Base-by-base conservation (phyloP, 2,329 filamentous ascomycete genomes). In the Pseudonectria foliicola region DNA sequence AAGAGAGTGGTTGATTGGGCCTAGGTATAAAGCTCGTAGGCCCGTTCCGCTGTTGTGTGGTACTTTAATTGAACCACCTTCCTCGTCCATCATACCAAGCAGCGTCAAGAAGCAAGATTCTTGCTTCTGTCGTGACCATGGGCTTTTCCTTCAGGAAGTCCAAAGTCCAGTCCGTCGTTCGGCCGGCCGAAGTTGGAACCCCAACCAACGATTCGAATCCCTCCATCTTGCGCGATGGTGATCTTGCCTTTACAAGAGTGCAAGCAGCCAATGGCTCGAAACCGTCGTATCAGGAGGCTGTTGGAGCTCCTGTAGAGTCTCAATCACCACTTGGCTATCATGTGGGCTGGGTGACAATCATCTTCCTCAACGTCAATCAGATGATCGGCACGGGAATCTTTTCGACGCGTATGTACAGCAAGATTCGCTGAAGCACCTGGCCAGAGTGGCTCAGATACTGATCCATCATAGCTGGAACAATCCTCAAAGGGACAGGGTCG, bases 331-430 rank as follows among this genome's bases (percentile, higher is more conserved):
- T 82, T 3, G 78, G 76, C 0, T 78, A 79, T 42, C 59, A 70
- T 10, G 75, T 80, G 12, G 68, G 68, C 7, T 68, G 64, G 37
- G 42, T 72, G 4, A 75, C 75, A 0, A 70, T 77, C 15, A 60
- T 80, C 23, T 77, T 77, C 26, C 52, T 81, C 34, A 81, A 80
- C 39, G 53, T 81, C 27, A 74, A 71, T 38, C 69, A 71, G 55
- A 80, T 81, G 75, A 62, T 81, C 29, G 77, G 77, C 1, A 80
- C 74, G 0, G 75, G 75, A 30, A 69, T 79, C n/a, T 79, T 75
- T 38, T 80, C 76, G 0, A 81, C 77, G 0, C 77, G 75, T 79
- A 48, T 48, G 74, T 62, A 5, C n/a, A n/a, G n/a, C n/a, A n/a
- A n/a, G n/a, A n/a, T n/a, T n/a, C n/a, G n/a, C n/a, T n/a, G n/a